Conservation (phyloP, 345 rosid species). For the Pelargonium nanum region DNA sequence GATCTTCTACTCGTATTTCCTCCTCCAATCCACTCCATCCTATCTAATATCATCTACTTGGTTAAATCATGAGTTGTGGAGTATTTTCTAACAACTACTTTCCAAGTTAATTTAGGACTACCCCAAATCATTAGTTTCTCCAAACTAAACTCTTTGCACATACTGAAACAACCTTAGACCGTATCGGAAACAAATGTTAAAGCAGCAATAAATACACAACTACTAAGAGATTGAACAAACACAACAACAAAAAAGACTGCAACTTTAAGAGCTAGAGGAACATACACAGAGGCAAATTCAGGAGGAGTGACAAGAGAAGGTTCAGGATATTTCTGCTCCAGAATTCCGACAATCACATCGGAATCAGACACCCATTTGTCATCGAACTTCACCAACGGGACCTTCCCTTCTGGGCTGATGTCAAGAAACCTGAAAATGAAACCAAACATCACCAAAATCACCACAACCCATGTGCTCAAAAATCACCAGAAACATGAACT, state of each 20-base stretch:
- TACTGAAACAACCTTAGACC: too few relatives aligned
- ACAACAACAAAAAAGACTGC: background rate
- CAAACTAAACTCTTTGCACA: too few relatives aligned
- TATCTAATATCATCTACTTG: too few relatives aligned
- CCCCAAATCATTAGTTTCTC: too few relatives aligned
- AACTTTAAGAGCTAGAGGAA: background rate
- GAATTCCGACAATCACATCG: slow-evolving; percentile 60
- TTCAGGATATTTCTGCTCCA: slow-evolving; percentile 82
- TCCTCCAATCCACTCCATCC: too few relatives aligned
- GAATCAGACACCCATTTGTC: slow-evolving; percentile 84
- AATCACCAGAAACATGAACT: background rate
- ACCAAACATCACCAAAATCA: background rate
- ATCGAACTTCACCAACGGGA: slow-evolving; percentile 64
- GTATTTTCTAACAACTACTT: too few relatives aligned
- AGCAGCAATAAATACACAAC: background rate
- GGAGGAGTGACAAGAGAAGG: slow-evolving; percentile 59
- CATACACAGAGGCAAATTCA: slow-evolving; percentile 56
- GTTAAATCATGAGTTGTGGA: too few relatives aligned
- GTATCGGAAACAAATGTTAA: too few relatives aligned
- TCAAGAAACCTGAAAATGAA: slow-evolving; percentile 51
- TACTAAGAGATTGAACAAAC: too few relatives aligned
- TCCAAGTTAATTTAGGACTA: too few relatives aligned
- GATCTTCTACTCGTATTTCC: too few relatives aligned
- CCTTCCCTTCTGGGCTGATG: slow-evolving; percentile 75
- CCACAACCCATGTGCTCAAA: background rate